These are phyloP conservation scores for Digitaria exilis DNA, from an alignment of 202 grass and related monocot species.

Conservation along the genomic window DNA sequence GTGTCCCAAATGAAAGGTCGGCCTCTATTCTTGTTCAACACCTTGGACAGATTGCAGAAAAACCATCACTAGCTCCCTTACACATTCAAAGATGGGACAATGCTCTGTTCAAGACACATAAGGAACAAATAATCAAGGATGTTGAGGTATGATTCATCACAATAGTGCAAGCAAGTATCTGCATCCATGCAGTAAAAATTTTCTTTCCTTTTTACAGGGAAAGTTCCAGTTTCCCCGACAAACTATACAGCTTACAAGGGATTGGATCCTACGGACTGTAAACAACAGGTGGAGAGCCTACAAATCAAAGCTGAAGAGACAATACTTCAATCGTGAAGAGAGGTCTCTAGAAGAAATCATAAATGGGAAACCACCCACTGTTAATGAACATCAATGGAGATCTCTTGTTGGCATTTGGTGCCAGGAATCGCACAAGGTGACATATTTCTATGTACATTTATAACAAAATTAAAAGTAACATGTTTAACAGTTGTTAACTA, in stretches of 20 bases:
- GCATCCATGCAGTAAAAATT: background rate
- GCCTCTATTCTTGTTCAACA: background rate
- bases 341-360: background rate
- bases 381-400: background rate
- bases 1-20: slow-evolving; percentile 8
- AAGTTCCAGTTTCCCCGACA: background rate
- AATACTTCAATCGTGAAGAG: background rate
- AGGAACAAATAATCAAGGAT: background rate
- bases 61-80: background rate
- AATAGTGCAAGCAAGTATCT: background rate
- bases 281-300: background rate
- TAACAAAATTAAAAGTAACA: background rate
- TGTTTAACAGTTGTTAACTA: too few relatives aligned
- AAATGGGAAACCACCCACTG: background rate
- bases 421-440: background rate
- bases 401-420: background rate
- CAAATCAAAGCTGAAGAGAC: slow-evolving; percentile 6
- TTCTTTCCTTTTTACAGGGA: background rate
- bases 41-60: background rate
- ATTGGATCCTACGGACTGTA: background rate
- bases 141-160: background rate
- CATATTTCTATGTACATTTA: background rate
- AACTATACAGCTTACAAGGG: background rate
- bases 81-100: slow-evolving; percentile 6
- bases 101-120: background rate